Base-by-base conservation (phyloP, 352 stramenopile species). In the Achlya hypogyna region DNA sequence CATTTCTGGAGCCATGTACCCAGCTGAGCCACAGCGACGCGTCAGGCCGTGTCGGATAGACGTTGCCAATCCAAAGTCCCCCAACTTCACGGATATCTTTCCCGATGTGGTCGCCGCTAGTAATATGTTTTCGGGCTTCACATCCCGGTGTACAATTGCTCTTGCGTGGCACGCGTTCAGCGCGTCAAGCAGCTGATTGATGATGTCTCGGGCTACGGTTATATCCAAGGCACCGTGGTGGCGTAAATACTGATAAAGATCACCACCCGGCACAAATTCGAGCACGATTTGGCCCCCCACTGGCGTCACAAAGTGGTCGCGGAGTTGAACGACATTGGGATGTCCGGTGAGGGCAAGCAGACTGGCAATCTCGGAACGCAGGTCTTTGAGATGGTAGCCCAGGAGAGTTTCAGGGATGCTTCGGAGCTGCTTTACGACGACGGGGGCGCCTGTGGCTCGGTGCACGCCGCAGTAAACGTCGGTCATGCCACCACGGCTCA, bases 41-140 rank as follows among this genome's bases (percentile, higher is more conserved):
- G 38, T 45, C 12, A 45, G 38, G 38, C 38, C 38, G n/a, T 45
- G 38, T 9, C 38, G 38, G 38, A 10, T 18, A 10, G 38, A 45
- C 38, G 38, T 45, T 3, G 38, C 38, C 14, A 45, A 72, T 25
- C 68, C 68, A 67, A 72, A 72, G 53, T 72, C 68, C 6, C 45
- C 68, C 10, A 72, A 51, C 51, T 70, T 69, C 34, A 71, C n/a
- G n/a, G n/a, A 34, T 1, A 23, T 18, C 9, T 12, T 9, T 5
- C n/a, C 31, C 56, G 28, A 22, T 14, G 53, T n/a, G 25, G 20
- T 49, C 28, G 31, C 54, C 53, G 23, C 20, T 16, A 8, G 35
- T 32, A 5, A 72, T 12, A 72, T 72, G 43, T 74, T 74, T 27
- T 72, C 69, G n/a, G 69, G 67, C 62, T 72, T 73, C 45, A 74